phyloP scores from a whole-genome alignment of 2,329 filamentous ascomycete species.

The Colletotrichum simmondsii region DNA sequence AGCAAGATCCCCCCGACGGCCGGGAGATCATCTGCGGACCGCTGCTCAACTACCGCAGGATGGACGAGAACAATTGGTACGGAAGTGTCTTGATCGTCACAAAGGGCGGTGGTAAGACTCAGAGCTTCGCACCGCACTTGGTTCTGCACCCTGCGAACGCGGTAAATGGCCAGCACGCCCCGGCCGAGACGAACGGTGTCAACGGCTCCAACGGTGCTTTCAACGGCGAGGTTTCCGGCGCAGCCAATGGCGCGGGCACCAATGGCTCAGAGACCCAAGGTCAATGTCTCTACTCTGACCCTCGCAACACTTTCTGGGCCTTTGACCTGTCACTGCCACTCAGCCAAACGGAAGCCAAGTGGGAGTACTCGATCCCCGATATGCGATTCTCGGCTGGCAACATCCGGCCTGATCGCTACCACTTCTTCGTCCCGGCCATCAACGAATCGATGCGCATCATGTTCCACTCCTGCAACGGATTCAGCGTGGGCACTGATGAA shows the following conservation, averaged over 20 bases:
- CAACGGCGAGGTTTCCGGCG: slow-evolving; percentile 39
- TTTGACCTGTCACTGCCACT: slow-evolving; percentile 87
- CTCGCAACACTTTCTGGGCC: slow-evolving; percentile 87
- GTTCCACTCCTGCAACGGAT: slow-evolving; percentile 99
- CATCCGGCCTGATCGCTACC: slow-evolving; percentile 69
- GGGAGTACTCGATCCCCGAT: slow-evolving; percentile 80
- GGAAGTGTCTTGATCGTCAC: slow-evolving; percentile 89
- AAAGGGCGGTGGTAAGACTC: slow-evolving; percentile 72
- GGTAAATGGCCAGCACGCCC: slow-evolving; percentile 35
- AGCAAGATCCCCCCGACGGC: slow-evolving; percentile 50
- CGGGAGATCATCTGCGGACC: slow-evolving; percentile 77
- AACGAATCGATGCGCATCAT: slow-evolving; percentile 96
- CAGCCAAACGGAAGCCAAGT: slow-evolving; percentile 74
- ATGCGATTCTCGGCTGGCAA: slow-evolving; percentile 67
- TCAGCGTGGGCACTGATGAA: slow-evolving; percentile 87
- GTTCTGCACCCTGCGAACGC: slow-evolving; percentile 57
- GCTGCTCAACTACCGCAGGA: slow-evolving; percentile 81
- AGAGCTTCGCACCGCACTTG: slow-evolving; percentile 69
- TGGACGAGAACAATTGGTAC: slow-evolving; percentile 77
- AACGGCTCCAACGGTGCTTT: slow-evolving; percentile 46
- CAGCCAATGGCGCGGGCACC: slow-evolving; percentile 36
- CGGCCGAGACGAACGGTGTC: slow-evolving; percentile 41
- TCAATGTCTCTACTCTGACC: slow-evolving; percentile 73
- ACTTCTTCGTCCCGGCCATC: slow-evolving; percentile 86
- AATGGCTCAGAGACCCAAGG: slow-evolving; percentile 52